phyloP scores from a whole-genome alignment of 1,284 basidiomycete species.

The Naganishia sp. region DNA sequence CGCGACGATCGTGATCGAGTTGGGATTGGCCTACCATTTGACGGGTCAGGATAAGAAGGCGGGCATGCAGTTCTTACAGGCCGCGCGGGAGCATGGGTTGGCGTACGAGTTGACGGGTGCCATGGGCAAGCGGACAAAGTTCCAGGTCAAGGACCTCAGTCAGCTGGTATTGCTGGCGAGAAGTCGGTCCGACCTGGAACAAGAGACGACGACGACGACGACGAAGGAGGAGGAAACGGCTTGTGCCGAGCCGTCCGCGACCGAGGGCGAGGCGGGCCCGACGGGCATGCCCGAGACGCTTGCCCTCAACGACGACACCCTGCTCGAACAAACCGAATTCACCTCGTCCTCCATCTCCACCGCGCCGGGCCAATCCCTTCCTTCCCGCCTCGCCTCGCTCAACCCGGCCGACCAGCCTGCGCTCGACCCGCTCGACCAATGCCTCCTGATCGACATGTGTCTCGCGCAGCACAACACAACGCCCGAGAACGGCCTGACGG shows the following conservation, averaged over 20 bases:
- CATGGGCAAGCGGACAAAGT: slow-evolving; percentile 91
- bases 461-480: slow-evolving; percentile 86
- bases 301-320: slow-evolving; percentile 89
- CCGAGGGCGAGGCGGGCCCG: slow-evolving; percentile 2
- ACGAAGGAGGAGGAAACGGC: slow-evolving; percentile 27
- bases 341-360: slow-evolving; percentile 61
- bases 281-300: slow-evolving; percentile 71
- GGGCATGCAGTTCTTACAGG: slow-evolving; percentile 74
- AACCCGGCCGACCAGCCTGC: slow-evolving; percentile 81
- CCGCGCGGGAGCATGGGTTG: slow-evolving; percentile 74
- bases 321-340: slow-evolving; percentile 91
- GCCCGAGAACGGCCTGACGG: slow-evolving; percentile 80
- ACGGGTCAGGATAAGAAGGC: slow-evolving; percentile 72
- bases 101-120: slow-evolving; percentile 92
- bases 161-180: slow-evolving; percentile 94
- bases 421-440: slow-evolving; percentile 87
- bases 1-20: slow-evolving; percentile 73
- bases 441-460: slow-evolving; percentile 82
- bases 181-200: slow-evolving; percentile 60
- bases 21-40: slow-evolving; percentile 75
- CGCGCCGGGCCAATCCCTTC: slow-evolving; percentile 49
- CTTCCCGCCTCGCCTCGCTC: slow-evolving; percentile 58
- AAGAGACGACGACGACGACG: slow-evolving; percentile 24
- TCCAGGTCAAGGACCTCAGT: slow-evolving; percentile 78
- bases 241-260: slow-evolving; percentile 3